Base-by-base conservation (phyloP, 1,139 yeast genomes). In the Zygosaccharomyces sapae region DNA sequence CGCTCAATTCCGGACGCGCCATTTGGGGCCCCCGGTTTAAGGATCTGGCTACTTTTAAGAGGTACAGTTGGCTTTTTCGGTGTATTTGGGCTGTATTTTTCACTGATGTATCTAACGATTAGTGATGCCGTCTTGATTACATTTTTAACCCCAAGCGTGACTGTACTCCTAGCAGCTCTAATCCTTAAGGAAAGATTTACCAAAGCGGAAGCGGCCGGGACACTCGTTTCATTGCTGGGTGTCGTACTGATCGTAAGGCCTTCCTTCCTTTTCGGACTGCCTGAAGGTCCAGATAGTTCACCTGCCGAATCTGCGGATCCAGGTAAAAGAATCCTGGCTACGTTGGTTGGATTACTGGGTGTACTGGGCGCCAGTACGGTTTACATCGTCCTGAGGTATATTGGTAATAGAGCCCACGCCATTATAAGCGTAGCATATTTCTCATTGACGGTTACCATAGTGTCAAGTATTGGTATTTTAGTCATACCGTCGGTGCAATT, bases 231-330 rank as follows among this genome's bases (percentile, higher is more conserved):
- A 0, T 71, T 89, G 19, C 61, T 72, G 1, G 97, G 97, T 1
- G 96, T 89, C 1, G 55, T 88, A 1, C 67, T 88, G 22, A 86
- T 89, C 55, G 92, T 96, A 1, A 79, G 88, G 59, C 97, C 97
- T 0, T 69, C 77, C n/a, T 84, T 84, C 54, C 56, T 87, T 30
- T 80, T 86, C 60, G 86, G 86, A n/a, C 34, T 29, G 1, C 39
- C 40, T 7, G 20, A 36, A 3, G 38, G 29, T 6, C 37, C 43
- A n/a, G 33, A n/a, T n/a, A 44, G 43, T 24, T 31, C 51, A 2
- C 30, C 43, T 13, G 50, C 49, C 20, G 57, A 54, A 41, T 46
- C 51, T 13, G 48, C 43, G 33, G 47, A 51, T 37, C 67, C 73
- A 1, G 51, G 51, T 10, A 63, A 68, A 33, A 65, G 79, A 47